A percentile compares a stretch with the other conserved stretches of the same genome.
Evolutionary conservation across 2,329 filamentous ascomycete species (phyloP).

Genomic region (Clarireedia paspali): DNA sequence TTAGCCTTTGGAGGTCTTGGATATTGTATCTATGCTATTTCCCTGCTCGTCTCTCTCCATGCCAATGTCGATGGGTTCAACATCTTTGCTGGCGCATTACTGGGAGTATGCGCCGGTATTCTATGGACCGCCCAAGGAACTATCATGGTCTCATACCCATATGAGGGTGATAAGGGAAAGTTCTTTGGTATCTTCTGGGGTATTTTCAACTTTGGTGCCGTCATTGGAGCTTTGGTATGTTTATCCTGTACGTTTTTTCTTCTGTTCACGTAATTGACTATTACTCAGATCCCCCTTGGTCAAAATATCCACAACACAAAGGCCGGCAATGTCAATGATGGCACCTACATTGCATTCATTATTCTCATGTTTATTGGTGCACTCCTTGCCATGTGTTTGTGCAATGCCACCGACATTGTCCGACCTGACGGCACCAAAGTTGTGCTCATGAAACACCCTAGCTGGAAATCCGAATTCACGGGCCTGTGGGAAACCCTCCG

Average conservation of each 20-base stretch:
- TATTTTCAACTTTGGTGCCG: slow-evolving; percentile 87
- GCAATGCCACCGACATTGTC: slow-evolving; percentile 63
- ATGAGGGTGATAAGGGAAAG: slow-evolving; percentile 72
- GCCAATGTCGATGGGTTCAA: slow-evolving; percentile 61
- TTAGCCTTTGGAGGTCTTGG: slow-evolving; percentile 67
- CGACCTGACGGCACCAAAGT: slow-evolving; percentile 72
- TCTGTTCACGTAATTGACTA: background rate
- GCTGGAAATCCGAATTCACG: slow-evolving; percentile 70
- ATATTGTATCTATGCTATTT: slow-evolving; percentile 67
- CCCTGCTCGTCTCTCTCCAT: slow-evolving; percentile 65
- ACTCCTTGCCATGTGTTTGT: slow-evolving; percentile 59
- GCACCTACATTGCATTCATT: slow-evolving; percentile 84
- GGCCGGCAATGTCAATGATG: slow-evolving; percentile 52
- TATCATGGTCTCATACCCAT: slow-evolving; percentile 86
- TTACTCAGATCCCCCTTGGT: slow-evolving; percentile 56
- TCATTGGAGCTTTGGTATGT: slow-evolving; percentile 65
- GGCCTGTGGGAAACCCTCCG: slow-evolving; percentile 69
- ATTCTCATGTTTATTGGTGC: slow-evolving; percentile 73
- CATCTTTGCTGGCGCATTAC: slow-evolving; percentile 67
- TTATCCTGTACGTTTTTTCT: background rate
- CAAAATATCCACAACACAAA: slow-evolving; percentile 57
- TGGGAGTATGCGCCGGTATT: slow-evolving; percentile 71
- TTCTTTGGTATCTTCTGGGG: slow-evolving; percentile 93
- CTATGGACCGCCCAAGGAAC: slow-evolving; percentile 78
- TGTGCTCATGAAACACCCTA: slow-evolving; percentile 85